Evolutionary conservation across 2,329 filamentous ascomycete genomes (phyloP).

Genomic region (Aureobasidium vineae): DNA sequence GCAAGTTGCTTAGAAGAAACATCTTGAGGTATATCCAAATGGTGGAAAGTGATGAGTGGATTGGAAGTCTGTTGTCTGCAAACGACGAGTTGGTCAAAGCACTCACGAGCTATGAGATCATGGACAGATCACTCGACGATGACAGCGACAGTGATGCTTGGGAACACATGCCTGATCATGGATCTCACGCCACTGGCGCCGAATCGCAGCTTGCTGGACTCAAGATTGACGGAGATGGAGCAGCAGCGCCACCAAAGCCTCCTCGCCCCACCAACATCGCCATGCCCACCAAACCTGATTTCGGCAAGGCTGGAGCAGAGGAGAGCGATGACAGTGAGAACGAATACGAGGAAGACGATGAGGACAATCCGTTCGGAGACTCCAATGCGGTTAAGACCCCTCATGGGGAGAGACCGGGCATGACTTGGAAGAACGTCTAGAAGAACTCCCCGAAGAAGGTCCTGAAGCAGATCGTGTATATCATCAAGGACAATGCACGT

Average conservation of each 20-base stretch:
- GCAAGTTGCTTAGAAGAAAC: slow-evolving; percentile 79
- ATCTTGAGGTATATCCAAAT: slow-evolving; percentile 91
- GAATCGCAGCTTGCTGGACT: slow-evolving; percentile 49
- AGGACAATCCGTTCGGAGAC: slow-evolving; percentile 86
- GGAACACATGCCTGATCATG: slow-evolving; percentile 42
- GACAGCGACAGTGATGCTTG: slow-evolving; percentile 63
- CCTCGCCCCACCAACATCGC: slow-evolving; percentile 47
- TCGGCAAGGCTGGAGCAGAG: slow-evolving; percentile 30
- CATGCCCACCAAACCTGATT: slow-evolving; percentile 39
- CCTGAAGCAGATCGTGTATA: neutral
- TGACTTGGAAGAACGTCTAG: slow-evolving; percentile 42
- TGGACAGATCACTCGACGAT: slow-evolving; percentile 80
- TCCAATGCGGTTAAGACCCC: slow-evolving; percentile 66
- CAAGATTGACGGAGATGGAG: slow-evolving; percentile 39
- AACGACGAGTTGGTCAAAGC: slow-evolving; percentile 95
- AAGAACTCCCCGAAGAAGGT: neutral
- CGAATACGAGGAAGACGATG: slow-evolving; percentile 65
- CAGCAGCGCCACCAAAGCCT: slow-evolving; percentile 50
- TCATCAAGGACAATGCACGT: too few species aligned
- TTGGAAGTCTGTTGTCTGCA: slow-evolving; percentile 85
- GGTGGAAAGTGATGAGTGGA: slow-evolving; percentile 86
- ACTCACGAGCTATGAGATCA: slow-evolving; percentile 89
- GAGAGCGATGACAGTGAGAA: slow-evolving; percentile 54
- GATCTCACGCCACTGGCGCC: slow-evolving; percentile 30
- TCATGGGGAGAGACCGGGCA: slow-evolving; percentile 42